These are phyloP conservation scores for Agaricus sinodeliciosus DNA, from an alignment of 768 basidiomycete genomes.

Conservation along the genomic window DNA sequence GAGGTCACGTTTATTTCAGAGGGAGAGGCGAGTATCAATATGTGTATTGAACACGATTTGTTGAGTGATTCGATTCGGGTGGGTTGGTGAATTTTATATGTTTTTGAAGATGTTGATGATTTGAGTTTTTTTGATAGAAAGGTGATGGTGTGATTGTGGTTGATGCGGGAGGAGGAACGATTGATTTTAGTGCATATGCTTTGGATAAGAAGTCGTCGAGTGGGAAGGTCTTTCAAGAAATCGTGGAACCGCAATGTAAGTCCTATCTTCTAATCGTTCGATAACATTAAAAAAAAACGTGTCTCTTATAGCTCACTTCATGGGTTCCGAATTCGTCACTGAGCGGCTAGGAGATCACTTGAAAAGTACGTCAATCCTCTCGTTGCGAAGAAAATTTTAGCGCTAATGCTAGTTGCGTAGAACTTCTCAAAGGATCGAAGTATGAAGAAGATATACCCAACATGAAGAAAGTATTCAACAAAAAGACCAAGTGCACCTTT, in stretches of 20 bases:
- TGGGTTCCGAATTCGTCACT: constrained; percentile 38
- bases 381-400: too few relatives aligned
- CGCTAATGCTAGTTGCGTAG: constrained; percentile 14
- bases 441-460: constrained; percentile 30
- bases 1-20: constrained; percentile 52
- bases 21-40: constrained; percentile 56
- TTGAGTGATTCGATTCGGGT: constrained; percentile 17
- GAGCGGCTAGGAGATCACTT: constrained; percentile 27
- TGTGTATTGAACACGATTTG: constrained; percentile 39
- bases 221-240: constrained; percentile 26
- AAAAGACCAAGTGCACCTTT: constrained; percentile 34
- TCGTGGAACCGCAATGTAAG: constrained; percentile 16
- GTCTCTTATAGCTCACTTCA: constrained; percentile 26
- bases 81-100: background rate
- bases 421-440: constrained; percentile 26
- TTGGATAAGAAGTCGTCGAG: constrained; percentile 10
- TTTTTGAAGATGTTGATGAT: background rate
- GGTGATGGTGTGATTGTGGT: constrained; percentile 31
- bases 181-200: constrained; percentile 35
- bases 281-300: background rate
- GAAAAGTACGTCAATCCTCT: constrained; percentile 20
- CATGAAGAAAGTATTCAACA: constrained; percentile 35
- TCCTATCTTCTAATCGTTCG: too few relatives aligned
- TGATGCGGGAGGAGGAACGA: constrained; percentile 38
- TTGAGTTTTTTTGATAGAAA: constrained; percentile 18